Evolutionary conservation across 495 filamentous ascomycete genomes (phyloP), one percentile per base, ranked within the genome.

Genomic region (Hypoxylon fuscum): DNA sequence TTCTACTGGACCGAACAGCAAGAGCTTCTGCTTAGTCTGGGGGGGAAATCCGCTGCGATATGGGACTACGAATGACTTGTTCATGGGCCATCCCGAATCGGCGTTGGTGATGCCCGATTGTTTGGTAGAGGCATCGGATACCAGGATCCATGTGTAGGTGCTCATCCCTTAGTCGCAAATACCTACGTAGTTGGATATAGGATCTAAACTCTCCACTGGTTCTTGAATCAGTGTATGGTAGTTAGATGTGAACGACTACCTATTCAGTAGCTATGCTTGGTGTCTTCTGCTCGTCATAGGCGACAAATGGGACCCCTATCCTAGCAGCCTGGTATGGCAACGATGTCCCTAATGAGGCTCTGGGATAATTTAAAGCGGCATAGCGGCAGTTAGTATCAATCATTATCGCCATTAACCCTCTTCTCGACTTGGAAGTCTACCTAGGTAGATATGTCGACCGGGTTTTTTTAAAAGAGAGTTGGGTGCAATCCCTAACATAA

Each of bases 161-260:
- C 37, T 1, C 34, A 40, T 17, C 15, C 21, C 25, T 22, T 45
- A 42, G 34, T 41, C 41, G 47, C 25, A 22, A 15, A 22, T 22
- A 48, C 2, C 34, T 12, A 53, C 34, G 43, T 7, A 18, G 42
- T 21, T 59, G 22, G 20, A 40, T 27, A 43, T 2, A 18, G 14
- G 2, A 37, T 23, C 2, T 45, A 37, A n/a, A 11, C 22, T 38
- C 1, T 50, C n/a, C n/a, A n/a, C 22, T 11, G 18, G 15, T 25
- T 52, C 43, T 11, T 42, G 62, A 55, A 55, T 59, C 45, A 38
- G 40, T 37, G 34, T 2, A 5, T 37, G 34, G n/a, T 1, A 15
- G n/a, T n/a, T 40, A 20, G 6, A 5, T 15, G 12, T 15, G 15
- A 15, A 9, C 14, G 37, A 15, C 8, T 8, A 7, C 8, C 4